phyloP scores from a whole-genome alignment of 495 filamentous ascomycete species.

The Annulohypoxylon stygium region DNA sequence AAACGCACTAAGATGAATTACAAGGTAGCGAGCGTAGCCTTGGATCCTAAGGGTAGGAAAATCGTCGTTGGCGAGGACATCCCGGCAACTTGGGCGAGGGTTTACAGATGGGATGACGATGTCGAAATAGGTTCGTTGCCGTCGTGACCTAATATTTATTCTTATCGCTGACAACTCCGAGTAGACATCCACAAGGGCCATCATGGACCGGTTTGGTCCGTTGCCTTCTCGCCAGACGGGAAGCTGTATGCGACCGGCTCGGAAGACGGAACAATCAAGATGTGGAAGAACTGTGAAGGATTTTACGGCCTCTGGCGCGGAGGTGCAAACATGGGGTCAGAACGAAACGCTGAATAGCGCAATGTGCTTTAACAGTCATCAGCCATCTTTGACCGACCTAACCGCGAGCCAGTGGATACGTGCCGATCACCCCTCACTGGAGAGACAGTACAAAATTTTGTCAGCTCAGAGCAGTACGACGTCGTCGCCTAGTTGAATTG shows the following conservation, averaged over 20 bases:
- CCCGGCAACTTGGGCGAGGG: constrained; percentile 92
- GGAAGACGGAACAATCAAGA: constrained; percentile 96
- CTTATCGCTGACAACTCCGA: constrained; percentile 10
- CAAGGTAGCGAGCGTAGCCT: constrained; percentile 88
- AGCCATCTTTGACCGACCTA: constrained; percentile 22
- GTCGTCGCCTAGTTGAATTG: not conserved
- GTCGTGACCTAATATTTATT: not conserved
- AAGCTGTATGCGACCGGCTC: constrained; percentile 96
- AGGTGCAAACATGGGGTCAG: constrained; percentile 38
- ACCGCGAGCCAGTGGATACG: constrained; percentile 16
- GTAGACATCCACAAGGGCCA: constrained; percentile 94
- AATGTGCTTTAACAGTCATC: constrained; percentile 15
- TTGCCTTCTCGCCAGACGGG: constrained; percentile 92
- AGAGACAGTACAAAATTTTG: constrained; percentile 15
- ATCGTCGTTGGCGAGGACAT: constrained; percentile 85
- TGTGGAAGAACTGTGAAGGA: constrained; percentile 75
- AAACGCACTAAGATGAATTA: constrained; percentile 82
- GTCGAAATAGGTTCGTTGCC: constrained; percentile 75
- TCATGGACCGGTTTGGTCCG: constrained; percentile 96
- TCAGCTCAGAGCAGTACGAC: not conserved
- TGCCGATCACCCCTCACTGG: constrained; percentile 6
- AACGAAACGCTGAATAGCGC: constrained; percentile 47
- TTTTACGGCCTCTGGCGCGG: constrained; percentile 68
- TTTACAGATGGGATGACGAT: constrained; percentile 86
- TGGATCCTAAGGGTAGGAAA: constrained; percentile 83